phyloP scores from a whole-genome alignment of 371 early-diverging fungal genomes.

The Mortierella sp. region DNA sequence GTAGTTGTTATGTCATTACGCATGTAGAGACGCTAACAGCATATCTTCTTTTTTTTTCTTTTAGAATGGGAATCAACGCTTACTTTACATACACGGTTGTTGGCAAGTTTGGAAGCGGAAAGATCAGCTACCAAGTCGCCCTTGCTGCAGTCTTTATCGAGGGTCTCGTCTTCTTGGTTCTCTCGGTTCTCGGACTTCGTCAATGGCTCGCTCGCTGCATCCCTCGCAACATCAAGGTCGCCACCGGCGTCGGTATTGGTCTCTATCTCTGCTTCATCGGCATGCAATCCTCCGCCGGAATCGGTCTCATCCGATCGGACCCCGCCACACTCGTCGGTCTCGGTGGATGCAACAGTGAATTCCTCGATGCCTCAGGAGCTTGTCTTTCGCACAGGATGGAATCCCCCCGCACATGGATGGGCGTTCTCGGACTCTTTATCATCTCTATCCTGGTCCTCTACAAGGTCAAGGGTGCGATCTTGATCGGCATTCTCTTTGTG shows the following conservation, averaged over 20 bases:
- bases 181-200: constrained; percentile 83
- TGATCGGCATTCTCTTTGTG: constrained; percentile 79
- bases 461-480: constrained; percentile 79
- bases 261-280: constrained; percentile 84
- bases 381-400: constrained; percentile 75
- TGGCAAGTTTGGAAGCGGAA: constrained; percentile 82
- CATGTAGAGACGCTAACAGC: constrained; percentile 12
- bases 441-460: constrained; percentile 75
- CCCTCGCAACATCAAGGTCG: constrained; percentile 80
- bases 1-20: not conserved
- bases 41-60: not conserved
- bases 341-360: constrained; percentile 74
- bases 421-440: constrained; percentile 78
- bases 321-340: constrained; percentile 76
- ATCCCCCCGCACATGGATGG: constrained; percentile 78
- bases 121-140: constrained; percentile 74
- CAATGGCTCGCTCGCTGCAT: constrained; percentile 83
- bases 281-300: constrained; percentile 82
- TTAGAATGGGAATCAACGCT: constrained; percentile 82
- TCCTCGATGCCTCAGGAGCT: constrained; percentile 63
- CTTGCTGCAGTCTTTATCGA: constrained; percentile 85
- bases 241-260: constrained; percentile 84
- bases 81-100: constrained; percentile 87
- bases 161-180: constrained; percentile 79
- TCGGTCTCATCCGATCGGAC: constrained; percentile 77